phyloP scores from a whole-genome alignment of 2,329 filamentous ascomycete genomes.

The Aspergillus terreus region DNA sequence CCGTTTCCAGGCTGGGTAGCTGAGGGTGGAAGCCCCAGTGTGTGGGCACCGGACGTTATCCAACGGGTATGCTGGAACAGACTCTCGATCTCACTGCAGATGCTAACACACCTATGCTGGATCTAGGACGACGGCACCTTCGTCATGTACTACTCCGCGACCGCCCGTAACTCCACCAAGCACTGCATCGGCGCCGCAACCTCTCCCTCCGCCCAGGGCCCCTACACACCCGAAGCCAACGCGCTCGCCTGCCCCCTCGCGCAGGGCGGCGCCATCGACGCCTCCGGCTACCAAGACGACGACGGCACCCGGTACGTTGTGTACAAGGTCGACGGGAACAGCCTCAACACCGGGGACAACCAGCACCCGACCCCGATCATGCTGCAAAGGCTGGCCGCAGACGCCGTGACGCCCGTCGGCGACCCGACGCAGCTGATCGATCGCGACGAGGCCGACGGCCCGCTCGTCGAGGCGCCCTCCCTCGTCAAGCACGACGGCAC shows the following conservation, averaged over 20 bases:
- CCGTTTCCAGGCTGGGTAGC: constrained; percentile 47
- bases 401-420: constrained; percentile 51
- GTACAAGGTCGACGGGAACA: constrained; percentile 63
- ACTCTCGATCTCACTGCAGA: too few species aligned
- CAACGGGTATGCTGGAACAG: constrained; percentile 29
- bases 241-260: constrained; percentile 49
- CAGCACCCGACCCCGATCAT: constrained; percentile 51
- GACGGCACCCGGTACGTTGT: constrained; percentile 53
- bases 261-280: constrained; percentile 58
- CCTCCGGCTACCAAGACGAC: constrained; percentile 52
- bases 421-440: constrained; percentile 51
- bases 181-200: constrained; percentile 58
- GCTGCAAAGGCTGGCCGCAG: constrained; percentile 49
- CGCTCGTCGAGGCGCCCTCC: constrained; percentile 55
- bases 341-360: constrained; percentile 33
- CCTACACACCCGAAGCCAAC: constrained; percentile 44
- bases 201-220: constrained; percentile 44
- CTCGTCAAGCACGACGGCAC: constrained; percentile 39
- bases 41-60: constrained; percentile 59
- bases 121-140: constrained; percentile 40
- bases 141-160: constrained; percentile 56
- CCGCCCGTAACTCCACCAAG: constrained; percentile 25
- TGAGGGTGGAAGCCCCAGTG: constrained; percentile 37
- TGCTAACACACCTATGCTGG: too few species aligned
- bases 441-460: constrained; percentile 56